Conservation (phyloP, 257 asterid genomes). For the Dorcoceras hygrometricum region DNA sequence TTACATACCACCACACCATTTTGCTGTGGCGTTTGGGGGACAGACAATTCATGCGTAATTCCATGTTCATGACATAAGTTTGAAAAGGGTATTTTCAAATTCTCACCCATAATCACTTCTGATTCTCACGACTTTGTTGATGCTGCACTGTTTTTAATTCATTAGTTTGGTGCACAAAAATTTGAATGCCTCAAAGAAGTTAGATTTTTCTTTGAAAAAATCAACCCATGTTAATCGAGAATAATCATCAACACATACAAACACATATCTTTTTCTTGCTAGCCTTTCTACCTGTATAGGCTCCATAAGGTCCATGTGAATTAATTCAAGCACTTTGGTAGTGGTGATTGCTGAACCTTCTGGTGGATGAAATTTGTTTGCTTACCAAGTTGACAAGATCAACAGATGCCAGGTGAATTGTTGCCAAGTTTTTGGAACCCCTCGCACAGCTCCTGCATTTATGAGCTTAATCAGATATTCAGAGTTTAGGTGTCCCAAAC, state of each 20-base stretch:
- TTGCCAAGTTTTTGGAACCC: too few species aligned
- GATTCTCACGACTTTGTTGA: too few species aligned
- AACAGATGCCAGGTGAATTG: background rate
- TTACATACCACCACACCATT: too few species aligned
- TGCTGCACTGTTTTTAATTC: background rate
- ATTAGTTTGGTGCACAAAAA: background rate
- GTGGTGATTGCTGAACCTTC: background rate
- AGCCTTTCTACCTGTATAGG: background rate
- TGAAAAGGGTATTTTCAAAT: too few species aligned
- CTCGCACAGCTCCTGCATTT: too few species aligned
- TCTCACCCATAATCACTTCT: too few species aligned
- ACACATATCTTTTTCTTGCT: background rate
- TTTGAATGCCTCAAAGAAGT: background rate
- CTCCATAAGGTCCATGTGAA: background rate
- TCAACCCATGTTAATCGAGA: background rate
- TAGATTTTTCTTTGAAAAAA: too few species aligned
- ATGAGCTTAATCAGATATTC: too few species aligned
- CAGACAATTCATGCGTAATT: too few species aligned
- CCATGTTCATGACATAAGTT: too few species aligned
- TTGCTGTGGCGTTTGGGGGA: too few species aligned
- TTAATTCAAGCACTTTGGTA: background rate
- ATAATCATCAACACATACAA: background rate
- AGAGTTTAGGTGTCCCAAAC: too few species aligned
- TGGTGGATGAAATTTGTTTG: background rate
- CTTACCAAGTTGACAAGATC: background rate